Evolutionary conservation across 176 grass and related monocot genomes (phyloP).

Genomic region (Raddia distichophylla): DNA sequence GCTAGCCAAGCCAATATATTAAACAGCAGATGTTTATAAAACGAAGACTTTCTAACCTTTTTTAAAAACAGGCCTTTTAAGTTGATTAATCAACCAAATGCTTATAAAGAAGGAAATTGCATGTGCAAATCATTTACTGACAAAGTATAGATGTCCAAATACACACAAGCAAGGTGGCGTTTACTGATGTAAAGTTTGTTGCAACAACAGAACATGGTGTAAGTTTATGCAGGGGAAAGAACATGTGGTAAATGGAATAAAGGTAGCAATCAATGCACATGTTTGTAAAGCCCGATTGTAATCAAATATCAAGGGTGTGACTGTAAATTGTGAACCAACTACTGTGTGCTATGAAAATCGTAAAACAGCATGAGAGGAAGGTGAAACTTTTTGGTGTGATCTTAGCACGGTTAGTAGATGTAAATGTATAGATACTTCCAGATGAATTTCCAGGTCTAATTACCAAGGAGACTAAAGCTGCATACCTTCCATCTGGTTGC

Average conservation of each 20-base stretch:
- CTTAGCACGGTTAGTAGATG: neutral
- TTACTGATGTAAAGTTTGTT: constrained; percentile 3
- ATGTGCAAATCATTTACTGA: neutral
- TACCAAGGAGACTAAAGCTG: constrained; percentile 5
- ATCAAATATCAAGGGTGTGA: neutral
- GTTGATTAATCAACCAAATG: constrained; percentile 14
- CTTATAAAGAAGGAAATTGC: constrained; percentile 10
- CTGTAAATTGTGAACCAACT: neutral
- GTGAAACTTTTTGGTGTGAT: neutral
- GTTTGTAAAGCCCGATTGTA: neutral
- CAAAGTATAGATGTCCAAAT: too few species aligned
- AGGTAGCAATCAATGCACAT: neutral
- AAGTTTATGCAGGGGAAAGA: neutral
- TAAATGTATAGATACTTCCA: neutral
- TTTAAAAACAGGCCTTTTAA: constrained; percentile 3
- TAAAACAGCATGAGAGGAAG: neutral
- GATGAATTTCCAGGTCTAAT: neutral
- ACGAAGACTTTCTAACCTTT: constrained; percentile 4
- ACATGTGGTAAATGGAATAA: constrained; percentile 2
- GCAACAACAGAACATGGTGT: neutral
- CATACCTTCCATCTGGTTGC: constrained; percentile 87
- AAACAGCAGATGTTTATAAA: constrained; percentile 20
- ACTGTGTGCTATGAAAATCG: neutral
- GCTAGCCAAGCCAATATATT: constrained; percentile 20
- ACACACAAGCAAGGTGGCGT: too few species aligned